phyloP scores from a whole-genome alignment of 805 yeast genomes.

The Suhomyces vadensis region DNA sequence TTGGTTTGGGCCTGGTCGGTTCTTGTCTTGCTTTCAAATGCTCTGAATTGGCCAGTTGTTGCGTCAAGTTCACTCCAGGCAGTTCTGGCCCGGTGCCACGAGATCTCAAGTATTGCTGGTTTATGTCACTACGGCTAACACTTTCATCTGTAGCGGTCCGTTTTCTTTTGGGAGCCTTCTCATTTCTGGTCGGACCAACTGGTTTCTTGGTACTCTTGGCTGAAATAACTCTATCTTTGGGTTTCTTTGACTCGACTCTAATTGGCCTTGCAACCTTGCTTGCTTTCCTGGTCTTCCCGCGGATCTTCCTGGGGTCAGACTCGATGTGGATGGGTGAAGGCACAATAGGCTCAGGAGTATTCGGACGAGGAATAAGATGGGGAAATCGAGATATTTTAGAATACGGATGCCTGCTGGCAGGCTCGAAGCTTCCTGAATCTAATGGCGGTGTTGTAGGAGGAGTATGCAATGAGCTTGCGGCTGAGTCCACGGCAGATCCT shows the following conservation, averaged over 20 bases:
- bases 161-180: not conserved
- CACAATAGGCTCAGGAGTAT: not conserved
- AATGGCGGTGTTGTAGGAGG: constrained; percentile 2
- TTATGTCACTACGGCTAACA: not conserved
- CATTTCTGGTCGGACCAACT: not conserved
- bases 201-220: not conserved
- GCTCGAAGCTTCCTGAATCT: not conserved
- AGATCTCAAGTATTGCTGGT: not conserved
- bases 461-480: not conserved
- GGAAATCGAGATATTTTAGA: constrained; percentile 1
- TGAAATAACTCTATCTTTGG: too few species aligned
- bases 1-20: not conserved
- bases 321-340: not conserved
- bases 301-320: constrained; percentile 2
- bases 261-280: not conserved
- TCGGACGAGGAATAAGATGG: not conserved
- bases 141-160: not conserved
- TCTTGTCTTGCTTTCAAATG: not conserved
- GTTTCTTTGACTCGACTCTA: not conserved
- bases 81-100: not conserved
- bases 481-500: not conserved
- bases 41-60: not conserved
- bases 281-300: not conserved
- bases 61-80: not conserved
- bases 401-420: not conserved